Evolutionary conservation across 176 grass and related monocot species (phyloP).

Genomic region (Paspalum vaginatum): DNA sequence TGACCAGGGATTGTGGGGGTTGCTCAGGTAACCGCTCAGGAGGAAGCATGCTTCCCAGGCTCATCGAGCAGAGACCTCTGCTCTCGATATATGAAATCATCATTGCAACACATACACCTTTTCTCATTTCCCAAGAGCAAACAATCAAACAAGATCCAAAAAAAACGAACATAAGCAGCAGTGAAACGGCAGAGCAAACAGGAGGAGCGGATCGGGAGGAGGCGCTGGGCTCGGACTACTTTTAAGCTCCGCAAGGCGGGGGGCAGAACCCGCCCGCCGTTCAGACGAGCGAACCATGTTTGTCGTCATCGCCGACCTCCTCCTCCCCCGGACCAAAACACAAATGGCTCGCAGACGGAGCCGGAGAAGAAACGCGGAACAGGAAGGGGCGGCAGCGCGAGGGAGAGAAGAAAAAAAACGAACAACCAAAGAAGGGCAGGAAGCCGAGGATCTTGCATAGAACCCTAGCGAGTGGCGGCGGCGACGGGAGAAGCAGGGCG

Average conservation of each 20-base stretch:
- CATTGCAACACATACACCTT: slow-evolving; percentile 35
- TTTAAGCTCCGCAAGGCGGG: slow-evolving; percentile 25
- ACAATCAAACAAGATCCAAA: neutral
- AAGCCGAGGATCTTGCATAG: no score
- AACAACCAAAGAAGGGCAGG: neutral
- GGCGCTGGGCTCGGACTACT: neutral
- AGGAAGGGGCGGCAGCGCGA: neutral
- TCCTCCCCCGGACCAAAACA: neutral
- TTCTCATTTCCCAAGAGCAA: no score
- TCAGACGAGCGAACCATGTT: slow-evolving; percentile 59
- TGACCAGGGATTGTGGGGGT: neutral
- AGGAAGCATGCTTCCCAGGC: slow-evolving; percentile 52
- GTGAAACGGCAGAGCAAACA: fast-evolving
- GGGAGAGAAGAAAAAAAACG: neutral
- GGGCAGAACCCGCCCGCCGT: slow-evolving; percentile 35
- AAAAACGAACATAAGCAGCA: neutral
- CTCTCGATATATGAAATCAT: slow-evolving; percentile 44
- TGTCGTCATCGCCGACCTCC: slow-evolving; percentile 39
- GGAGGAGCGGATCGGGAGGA: neutral
- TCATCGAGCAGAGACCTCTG: slow-evolving; percentile 40
- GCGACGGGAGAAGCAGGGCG: neutral
- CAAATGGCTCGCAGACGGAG: neutral
- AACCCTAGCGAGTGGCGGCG: neutral
- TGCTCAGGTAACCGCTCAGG: slow-evolving; percentile 96
- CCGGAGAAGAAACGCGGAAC: neutral